Conservation (phyloP, 768 basidiomycete species). For the Lactifluus hygrophoroides region DNA sequence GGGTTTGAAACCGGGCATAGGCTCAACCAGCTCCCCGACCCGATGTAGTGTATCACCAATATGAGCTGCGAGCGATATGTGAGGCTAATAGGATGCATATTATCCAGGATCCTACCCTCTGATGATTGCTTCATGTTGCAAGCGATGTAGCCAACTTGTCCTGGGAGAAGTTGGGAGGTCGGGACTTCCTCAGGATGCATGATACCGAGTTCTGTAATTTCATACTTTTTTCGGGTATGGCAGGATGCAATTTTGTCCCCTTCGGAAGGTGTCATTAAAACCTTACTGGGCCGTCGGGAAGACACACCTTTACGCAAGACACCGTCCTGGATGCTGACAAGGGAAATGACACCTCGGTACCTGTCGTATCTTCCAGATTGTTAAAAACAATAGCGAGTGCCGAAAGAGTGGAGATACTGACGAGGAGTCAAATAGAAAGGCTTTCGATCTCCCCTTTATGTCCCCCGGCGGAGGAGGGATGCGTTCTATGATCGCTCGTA, state of each 20-base stretch:
- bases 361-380: slow-evolving; percentile 66
- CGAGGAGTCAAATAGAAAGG: slow-evolving; percentile 91
- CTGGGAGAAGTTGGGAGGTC: slow-evolving; percentile 55
- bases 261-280: slow-evolving; percentile 24
- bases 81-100: background rate
- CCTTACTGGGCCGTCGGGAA: background rate
- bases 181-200: slow-evolving; percentile 87
- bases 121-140: slow-evolving; percentile 98
- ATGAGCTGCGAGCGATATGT: slow-evolving; percentile 47
- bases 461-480: slow-evolving; percentile 72
- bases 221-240: slow-evolving; percentile 81
- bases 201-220: slow-evolving; percentile 80
- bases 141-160: slow-evolving; percentile 82
- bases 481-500: slow-evolving; percentile 72
- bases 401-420: slow-evolving; percentile 31
- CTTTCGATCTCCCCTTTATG: slow-evolving; percentile 53
- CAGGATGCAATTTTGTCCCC: slow-evolving; percentile 88
- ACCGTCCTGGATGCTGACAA: slow-evolving; percentile 77
- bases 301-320: slow-evolving; percentile 65
- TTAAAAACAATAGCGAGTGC: slow-evolving; percentile 13
- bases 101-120: slow-evolving; percentile 50
- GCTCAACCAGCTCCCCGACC: slow-evolving; percentile 61
- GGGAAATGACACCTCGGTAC: slow-evolving; percentile 91
- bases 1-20: slow-evolving; percentile 86
- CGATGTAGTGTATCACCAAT: slow-evolving; percentile 91